Evolutionary conservation across 108 stramenopile genomes (phyloP).

Genomic region (Cyclotella sp.): DNA sequence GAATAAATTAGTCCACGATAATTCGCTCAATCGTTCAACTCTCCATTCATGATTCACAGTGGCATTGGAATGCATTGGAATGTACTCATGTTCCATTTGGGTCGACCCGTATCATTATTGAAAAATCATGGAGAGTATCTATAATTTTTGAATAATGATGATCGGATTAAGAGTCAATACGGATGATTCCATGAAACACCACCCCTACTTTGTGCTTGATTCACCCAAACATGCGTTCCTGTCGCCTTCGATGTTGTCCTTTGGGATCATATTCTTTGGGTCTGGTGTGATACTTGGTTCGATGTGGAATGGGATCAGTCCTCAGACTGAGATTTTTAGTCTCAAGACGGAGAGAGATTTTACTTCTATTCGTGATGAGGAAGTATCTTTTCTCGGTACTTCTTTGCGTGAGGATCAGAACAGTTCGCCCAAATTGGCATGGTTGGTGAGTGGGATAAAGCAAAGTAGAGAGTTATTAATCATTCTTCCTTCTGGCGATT

Average conservation of each 20-base stretch:
- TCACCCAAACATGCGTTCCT: not conserved
- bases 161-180: not conserved
- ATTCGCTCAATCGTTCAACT: too few relatives aligned
- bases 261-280: conserved; percentile 4
- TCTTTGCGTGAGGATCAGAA: not conserved
- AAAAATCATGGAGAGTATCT: too few relatives aligned
- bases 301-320: not conserved
- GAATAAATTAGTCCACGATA: too few relatives aligned
- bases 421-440: not conserved
- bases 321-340: not conserved
- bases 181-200: not conserved
- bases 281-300: conserved; percentile 2
- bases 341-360: not conserved
- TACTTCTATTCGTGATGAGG: not conserved
- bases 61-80: too few relatives aligned
- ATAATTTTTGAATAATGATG: not conserved
- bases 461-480: conserved; percentile 1
- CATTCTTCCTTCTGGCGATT: not conserved
- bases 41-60: too few relatives aligned
- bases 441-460: conserved; percentile 11
- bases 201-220: not conserved
- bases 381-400: not conserved
- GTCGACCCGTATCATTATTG: too few relatives aligned
- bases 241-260: not conserved
- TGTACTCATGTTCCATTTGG: too few relatives aligned